Evolutionary conservation across 202 grass and related monocot species (phyloP).

Genomic region (Carex arenaria): DNA sequence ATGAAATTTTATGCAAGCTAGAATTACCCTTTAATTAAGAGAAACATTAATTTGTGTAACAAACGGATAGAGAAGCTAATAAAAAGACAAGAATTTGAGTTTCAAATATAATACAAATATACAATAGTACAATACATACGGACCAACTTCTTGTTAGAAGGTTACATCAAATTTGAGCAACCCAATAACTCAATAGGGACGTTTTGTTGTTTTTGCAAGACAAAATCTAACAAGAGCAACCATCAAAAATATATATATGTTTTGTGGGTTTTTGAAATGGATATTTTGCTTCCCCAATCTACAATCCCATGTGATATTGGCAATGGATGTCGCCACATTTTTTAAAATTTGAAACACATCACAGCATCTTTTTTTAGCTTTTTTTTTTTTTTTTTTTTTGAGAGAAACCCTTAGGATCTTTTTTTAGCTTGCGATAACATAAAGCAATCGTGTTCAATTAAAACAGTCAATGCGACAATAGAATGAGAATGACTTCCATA

Average conservation of each 20-base stretch:
- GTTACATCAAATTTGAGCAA: background rate
- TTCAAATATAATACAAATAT: too few species aligned
- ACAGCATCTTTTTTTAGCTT: background rate
- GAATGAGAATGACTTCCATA: too few species aligned
- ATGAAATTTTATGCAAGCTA: too few species aligned
- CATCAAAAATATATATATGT: background rate
- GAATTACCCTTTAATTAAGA: too few species aligned
- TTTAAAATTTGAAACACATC: conserved; percentile 1
- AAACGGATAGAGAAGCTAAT: too few species aligned
- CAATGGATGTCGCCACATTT: background rate
- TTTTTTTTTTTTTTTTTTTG: too few species aligned
- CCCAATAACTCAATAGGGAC: background rate
- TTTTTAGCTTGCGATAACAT: background rate
- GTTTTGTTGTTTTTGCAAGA: background rate
- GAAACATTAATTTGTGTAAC: too few species aligned
- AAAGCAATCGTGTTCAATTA: background rate
- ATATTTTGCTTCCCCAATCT: background rate
- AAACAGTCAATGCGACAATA: too few species aligned
- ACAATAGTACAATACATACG: too few species aligned
- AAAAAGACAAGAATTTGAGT: too few species aligned
- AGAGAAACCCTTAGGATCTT: too few species aligned
- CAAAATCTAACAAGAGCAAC: background rate
- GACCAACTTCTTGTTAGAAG: background rate
- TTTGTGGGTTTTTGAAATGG: background rate
- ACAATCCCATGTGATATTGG: background rate